Evolutionary conservation across 352 stramenopile species (phyloP).

Genomic region (Phytophthora cajani): DNA sequence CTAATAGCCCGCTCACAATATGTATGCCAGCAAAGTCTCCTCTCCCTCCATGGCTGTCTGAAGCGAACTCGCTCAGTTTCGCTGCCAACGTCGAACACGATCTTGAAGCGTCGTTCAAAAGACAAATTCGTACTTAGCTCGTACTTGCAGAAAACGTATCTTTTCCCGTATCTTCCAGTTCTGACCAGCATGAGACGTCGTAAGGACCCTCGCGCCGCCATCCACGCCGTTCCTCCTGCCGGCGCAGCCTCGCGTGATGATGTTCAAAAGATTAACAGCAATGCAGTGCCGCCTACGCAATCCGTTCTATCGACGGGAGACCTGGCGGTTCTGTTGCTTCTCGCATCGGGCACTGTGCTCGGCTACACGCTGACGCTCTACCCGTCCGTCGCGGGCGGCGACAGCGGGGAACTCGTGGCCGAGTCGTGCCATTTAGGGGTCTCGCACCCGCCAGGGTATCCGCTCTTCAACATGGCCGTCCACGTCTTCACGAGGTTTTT

Average conservation of each 20-base stretch:
- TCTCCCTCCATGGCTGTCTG: too few relatives aligned
- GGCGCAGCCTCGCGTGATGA: neutral
- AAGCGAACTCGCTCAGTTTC: too few relatives aligned
- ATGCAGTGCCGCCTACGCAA: neutral
- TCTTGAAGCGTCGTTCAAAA: too few relatives aligned
- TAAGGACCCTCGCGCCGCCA: conserved; percentile 18
- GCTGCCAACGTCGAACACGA: too few relatives aligned
- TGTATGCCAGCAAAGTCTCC: too few relatives aligned
- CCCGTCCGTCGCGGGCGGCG: conserved; percentile 87
- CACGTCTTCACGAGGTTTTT: conserved; percentile 60
- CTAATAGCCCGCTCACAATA: too few relatives aligned
- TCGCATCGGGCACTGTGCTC: conserved; percentile 38
- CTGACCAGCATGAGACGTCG: conserved; percentile 37
- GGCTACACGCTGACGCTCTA: conserved; percentile 87
- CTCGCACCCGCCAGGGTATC: conserved; percentile 95
- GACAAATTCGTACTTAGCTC: too few relatives aligned
- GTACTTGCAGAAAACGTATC: neutral
- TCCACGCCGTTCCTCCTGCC: conserved; percentile 16
- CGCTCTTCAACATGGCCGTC: conserved; percentile 93
- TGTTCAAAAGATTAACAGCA: neutral
- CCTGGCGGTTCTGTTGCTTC: conserved; percentile 7
- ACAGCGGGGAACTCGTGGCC: conserved; percentile 93
- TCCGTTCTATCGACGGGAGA: conserved; percentile 21
- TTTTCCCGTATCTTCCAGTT: conserved; percentile 22
- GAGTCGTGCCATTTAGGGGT: conserved; percentile 94